phyloP scores from a whole-genome alignment of 257 asterid genomes.

The Solanum virginianum region DNA sequence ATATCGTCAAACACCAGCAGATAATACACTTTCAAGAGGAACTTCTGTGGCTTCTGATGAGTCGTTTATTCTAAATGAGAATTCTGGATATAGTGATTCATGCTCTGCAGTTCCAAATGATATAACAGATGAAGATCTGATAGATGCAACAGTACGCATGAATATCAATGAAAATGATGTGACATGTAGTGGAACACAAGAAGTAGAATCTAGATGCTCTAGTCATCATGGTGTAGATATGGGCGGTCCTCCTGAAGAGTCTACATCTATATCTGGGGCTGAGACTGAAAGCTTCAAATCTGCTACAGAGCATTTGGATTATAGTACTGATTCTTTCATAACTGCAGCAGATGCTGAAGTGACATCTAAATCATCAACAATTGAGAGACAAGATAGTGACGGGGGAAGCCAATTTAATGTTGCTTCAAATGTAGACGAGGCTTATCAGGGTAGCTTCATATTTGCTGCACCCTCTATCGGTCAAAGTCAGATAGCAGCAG shows the following conservation, averaged over 20 bases:
- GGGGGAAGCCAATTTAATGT: slow-evolving; percentile 26
- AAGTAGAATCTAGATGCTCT: slow-evolving; percentile 14
- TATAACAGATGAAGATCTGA: slow-evolving; percentile 36
- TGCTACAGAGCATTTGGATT: slow-evolving; percentile 75
- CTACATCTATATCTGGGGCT: slow-evolving; percentile 49
- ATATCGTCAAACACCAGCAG: slow-evolving; percentile 45
- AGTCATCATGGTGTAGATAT: slow-evolving; percentile 18
- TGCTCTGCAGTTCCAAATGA: slow-evolving; percentile 20
- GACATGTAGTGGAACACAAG: slow-evolving; percentile 13
- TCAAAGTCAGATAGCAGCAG: slow-evolving; percentile 33
- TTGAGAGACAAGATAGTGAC: slow-evolving; percentile 52
- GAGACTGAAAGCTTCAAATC: slow-evolving; percentile 84
- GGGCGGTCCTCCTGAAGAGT: slow-evolving; percentile 48
- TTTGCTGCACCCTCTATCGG: slow-evolving; percentile 63
- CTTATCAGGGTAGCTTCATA: slow-evolving; percentile 39
- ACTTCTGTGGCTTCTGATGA: slow-evolving; percentile 71
- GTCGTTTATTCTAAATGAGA: slow-evolving; percentile 28
- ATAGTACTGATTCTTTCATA: slow-evolving; percentile 51
- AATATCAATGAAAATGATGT: slow-evolving; percentile 29
- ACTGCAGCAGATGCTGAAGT: slow-evolving; percentile 63
- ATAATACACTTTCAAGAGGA: slow-evolving; percentile 39
- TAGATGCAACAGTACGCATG: slow-evolving; percentile 36
- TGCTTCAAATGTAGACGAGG: slow-evolving; percentile 26
- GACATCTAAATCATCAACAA: slow-evolving; percentile 31
- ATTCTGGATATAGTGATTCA: slow-evolving; percentile 30